Percentiles rank a stretch among this genome's conserved stretches.
phyloP scores from a whole-genome alignment of 1,284 basidiomycete genomes.

The Exobasidium cylindrosporum region DNA sequence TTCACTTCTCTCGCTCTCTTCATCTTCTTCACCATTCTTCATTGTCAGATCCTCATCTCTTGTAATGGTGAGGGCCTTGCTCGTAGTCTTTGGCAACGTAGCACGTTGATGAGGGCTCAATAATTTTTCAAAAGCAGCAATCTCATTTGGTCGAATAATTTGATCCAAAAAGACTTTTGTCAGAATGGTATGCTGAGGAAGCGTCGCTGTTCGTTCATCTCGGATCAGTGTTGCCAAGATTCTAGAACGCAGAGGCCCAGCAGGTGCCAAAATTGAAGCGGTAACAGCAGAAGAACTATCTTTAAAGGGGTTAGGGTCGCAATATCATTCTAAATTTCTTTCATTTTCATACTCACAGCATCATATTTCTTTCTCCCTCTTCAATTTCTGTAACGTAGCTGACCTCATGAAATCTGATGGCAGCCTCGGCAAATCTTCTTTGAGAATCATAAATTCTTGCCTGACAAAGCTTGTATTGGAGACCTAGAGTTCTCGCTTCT shows the following conservation, averaged over 20 bases:
- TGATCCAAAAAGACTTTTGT: slow-evolving; percentile 97
- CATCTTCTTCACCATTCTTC: slow-evolving; percentile 6
- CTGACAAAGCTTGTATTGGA: slow-evolving; percentile 56
- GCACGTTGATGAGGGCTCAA: slow-evolving; percentile 91
- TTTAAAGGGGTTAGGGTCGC: neutral
- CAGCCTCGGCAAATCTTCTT: slow-evolving; percentile 91
- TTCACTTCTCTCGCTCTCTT: slow-evolving; percentile 57
- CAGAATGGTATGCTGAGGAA: slow-evolving; percentile 82
- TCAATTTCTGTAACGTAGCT: slow-evolving; percentile 40
- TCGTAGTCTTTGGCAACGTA: slow-evolving; percentile 63
- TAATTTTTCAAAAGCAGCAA: slow-evolving; percentile 81
- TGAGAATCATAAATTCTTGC: slow-evolving; percentile 89
- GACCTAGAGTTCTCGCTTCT: slow-evolving; percentile 29
- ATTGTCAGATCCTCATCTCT: slow-evolving; percentile 15
- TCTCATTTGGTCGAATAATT: slow-evolving; percentile 82
- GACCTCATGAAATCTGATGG: slow-evolving; percentile 86
- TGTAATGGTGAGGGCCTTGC: neutral
- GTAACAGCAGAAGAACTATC: slow-evolving; percentile 81
- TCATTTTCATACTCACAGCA: slow-evolving; percentile 27
- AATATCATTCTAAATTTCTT: too few species aligned
- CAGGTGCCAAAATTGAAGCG: slow-evolving; percentile 92
- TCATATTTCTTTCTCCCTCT: slow-evolving; percentile 29
- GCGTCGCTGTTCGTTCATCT: slow-evolving; percentile 79
- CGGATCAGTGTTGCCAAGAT: slow-evolving; percentile 86
- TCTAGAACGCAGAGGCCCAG: slow-evolving; percentile 89